phyloP scores from a whole-genome alignment of 768 basidiomycete species.

The Mycena latifolia region DNA sequence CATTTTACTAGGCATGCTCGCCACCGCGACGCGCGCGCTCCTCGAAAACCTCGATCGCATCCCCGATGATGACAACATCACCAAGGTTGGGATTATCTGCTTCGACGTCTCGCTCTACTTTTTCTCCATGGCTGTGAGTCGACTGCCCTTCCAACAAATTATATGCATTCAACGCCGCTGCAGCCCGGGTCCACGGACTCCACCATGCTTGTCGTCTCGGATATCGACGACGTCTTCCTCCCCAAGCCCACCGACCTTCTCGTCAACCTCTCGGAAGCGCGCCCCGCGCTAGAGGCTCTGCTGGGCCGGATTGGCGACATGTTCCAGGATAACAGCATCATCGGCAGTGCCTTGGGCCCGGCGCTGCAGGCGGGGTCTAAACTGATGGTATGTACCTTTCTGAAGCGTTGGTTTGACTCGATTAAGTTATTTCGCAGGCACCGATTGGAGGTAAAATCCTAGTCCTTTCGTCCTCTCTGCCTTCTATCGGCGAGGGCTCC shows the following conservation, averaged over 20 bases:
- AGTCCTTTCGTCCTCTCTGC: slow-evolving; percentile 87
- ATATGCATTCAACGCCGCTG: slow-evolving; percentile 4
- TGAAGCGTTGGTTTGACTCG: background rate
- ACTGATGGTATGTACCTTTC: slow-evolving; percentile 75
- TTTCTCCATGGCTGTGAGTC: slow-evolving; percentile 89
- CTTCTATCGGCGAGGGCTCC: slow-evolving; percentile 89
- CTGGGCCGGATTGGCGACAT: slow-evolving; percentile 91
- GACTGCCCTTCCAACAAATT: slow-evolving; percentile 9
- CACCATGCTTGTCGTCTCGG: slow-evolving; percentile 96
- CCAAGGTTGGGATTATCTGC: slow-evolving; percentile 92
- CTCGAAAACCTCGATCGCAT: slow-evolving; percentile 95
- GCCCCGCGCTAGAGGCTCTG: slow-evolving; percentile 82
- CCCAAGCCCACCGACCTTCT: slow-evolving; percentile 98
- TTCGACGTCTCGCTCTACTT: slow-evolving; percentile 96
- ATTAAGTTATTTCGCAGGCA: slow-evolving; percentile 58
- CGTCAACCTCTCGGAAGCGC: slow-evolving; percentile 91
- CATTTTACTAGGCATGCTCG: slow-evolving; percentile 85
- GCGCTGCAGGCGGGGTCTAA: slow-evolving; percentile 97
- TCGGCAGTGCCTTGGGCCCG: slow-evolving; percentile 95
- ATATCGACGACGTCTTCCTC: slow-evolving; percentile 97
- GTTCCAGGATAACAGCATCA: slow-evolving; percentile 96
- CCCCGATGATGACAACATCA: slow-evolving; percentile 94
- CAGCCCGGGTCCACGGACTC: slow-evolving; percentile 83
- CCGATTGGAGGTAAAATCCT: slow-evolving; percentile 96
- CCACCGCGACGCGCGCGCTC: slow-evolving; percentile 96